Conservation (phyloP, 495 filamentous ascomycete genomes). For the Lophiostoma macrostomum region DNA sequence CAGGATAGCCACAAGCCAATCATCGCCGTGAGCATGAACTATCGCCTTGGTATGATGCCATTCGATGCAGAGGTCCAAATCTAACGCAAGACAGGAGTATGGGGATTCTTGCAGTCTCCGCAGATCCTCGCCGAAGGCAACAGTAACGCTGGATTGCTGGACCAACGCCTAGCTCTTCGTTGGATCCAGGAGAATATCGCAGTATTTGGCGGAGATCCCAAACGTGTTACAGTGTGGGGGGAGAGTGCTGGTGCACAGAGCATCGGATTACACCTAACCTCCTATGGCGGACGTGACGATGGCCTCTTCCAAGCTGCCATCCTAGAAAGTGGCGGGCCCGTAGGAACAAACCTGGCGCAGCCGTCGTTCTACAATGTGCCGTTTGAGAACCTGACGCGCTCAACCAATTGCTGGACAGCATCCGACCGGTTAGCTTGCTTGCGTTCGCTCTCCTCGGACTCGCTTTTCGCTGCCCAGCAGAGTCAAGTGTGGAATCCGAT, state of each 20-base stretch:
- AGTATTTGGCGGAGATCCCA: slow-evolving; percentile 34
- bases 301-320: slow-evolving; percentile 48
- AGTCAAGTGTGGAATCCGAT: slow-evolving; percentile 39
- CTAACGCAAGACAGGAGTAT: slow-evolving; percentile 1
- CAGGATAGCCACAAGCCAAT: slow-evolving; percentile 37
- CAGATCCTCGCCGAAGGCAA: slow-evolving; percentile 26
- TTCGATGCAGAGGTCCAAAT: not conserved
- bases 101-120: slow-evolving; percentile 37
- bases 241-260: slow-evolving; percentile 52
- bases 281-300: slow-evolving; percentile 51
- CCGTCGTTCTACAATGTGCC: slow-evolving; percentile 40
- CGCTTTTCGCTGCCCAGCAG: slow-evolving; percentile 45
- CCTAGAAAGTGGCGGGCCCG: slow-evolving; percentile 49
- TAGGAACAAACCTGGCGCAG: slow-evolving; percentile 38
- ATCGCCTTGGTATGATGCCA: slow-evolving; percentile 25
- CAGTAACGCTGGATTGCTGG: slow-evolving; percentile 33
- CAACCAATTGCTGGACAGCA: slow-evolving; percentile 41
- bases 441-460: slow-evolving; percentile 46
- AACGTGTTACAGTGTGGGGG: slow-evolving; percentile 38
- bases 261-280: slow-evolving; percentile 51
- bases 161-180: slow-evolving; percentile 33
- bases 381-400: slow-evolving; percentile 45
- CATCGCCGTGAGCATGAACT: slow-evolving; percentile 36
- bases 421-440: slow-evolving; percentile 49
- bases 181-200: slow-evolving; percentile 36